These are phyloP conservation scores for Aspergillus puulaauensis DNA, from an alignment of 2,329 filamentous ascomycete genomes.

Conservation along the genomic window DNA sequence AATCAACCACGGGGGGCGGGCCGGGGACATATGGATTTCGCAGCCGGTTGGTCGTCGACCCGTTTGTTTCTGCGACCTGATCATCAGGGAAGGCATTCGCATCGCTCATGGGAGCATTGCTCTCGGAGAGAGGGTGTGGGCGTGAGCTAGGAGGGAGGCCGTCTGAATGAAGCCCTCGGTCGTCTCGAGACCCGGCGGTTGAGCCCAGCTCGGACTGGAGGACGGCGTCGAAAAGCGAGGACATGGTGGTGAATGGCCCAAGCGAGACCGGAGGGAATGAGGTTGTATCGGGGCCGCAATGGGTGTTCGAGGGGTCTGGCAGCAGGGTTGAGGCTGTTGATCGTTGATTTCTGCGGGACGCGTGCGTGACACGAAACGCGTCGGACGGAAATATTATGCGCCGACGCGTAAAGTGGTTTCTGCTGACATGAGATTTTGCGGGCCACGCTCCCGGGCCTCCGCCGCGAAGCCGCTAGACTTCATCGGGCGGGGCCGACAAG, in stretches of 20 bases:
- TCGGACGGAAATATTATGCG: slow-evolving; percentile 19
- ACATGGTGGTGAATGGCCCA: slow-evolving; percentile 31
- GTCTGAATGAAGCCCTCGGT: slow-evolving; percentile 33
- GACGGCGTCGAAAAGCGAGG: slow-evolving; percentile 42
- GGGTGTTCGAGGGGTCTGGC: background rate
- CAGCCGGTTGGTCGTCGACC: slow-evolving; percentile 49
- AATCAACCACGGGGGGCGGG: slow-evolving; percentile 59
- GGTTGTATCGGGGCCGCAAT: background rate
- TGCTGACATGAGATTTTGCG: slow-evolving; percentile 6
- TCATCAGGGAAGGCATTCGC: slow-evolving; percentile 61
- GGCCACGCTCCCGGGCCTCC: background rate
- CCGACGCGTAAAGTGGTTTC: slow-evolving; percentile 39
- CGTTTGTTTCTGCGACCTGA: slow-evolving; percentile 57
- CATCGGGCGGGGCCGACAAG: slow-evolving; percentile 9
- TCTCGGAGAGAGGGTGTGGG: slow-evolving; percentile 52
- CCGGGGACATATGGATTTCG: slow-evolving; percentile 52
- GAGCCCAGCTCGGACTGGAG: slow-evolving; percentile 44
- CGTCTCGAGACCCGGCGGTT: slow-evolving; percentile 28
- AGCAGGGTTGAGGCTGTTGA: background rate
- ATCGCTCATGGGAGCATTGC: slow-evolving; percentile 56
- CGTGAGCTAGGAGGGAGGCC: slow-evolving; percentile 54
- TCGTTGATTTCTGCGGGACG: slow-evolving; percentile 20
- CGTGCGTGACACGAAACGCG: slow-evolving; percentile 29
- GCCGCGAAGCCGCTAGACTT: slow-evolving; percentile 11
- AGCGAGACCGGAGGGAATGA: background rate